phyloP scores from a whole-genome alignment of 2,329 filamentous ascomycete genomes.

The Aspergillus ustus region DNA sequence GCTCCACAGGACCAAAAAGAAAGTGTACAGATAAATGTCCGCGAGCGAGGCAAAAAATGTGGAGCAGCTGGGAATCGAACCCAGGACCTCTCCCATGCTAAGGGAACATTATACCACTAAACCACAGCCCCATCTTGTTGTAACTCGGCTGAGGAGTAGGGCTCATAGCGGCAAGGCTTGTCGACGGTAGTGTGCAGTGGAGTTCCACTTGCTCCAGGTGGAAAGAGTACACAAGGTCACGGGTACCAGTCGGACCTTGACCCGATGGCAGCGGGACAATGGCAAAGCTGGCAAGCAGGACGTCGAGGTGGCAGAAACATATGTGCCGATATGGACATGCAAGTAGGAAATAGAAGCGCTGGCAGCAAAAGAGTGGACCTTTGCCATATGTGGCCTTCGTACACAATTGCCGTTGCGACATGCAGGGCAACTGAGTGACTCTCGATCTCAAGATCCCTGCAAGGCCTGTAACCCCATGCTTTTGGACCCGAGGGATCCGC shows the following conservation, averaged over 20 bases:
- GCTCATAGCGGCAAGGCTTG: background rate
- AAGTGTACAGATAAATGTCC: background rate
- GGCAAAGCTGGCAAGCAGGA: background rate
- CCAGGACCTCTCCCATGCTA: constrained; percentile 19
- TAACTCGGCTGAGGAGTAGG: background rate
- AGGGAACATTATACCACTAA: constrained; percentile 20
- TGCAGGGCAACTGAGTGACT: background rate
- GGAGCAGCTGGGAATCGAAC: constrained; percentile 19
- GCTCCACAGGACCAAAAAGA: background rate
- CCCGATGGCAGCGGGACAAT: background rate
- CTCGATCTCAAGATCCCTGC: background rate
- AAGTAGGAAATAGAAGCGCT: background rate
- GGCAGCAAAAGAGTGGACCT: background rate
- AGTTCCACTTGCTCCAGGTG: background rate
- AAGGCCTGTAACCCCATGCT: background rate
- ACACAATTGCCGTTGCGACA: background rate
- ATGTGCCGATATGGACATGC: background rate
- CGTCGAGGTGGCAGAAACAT: background rate
- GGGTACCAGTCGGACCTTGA: background rate
- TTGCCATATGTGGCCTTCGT: background rate
- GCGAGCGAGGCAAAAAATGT: background rate
- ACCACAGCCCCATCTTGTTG: constrained; percentile 15
- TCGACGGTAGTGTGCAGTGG: too few species aligned
- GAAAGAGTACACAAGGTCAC: background rate
- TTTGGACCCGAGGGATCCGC: background rate